These are phyloP conservation scores for Ananas comosus DNA, from an alignment of 176 grass and related monocot genomes.

Conservation along the genomic window DNA sequence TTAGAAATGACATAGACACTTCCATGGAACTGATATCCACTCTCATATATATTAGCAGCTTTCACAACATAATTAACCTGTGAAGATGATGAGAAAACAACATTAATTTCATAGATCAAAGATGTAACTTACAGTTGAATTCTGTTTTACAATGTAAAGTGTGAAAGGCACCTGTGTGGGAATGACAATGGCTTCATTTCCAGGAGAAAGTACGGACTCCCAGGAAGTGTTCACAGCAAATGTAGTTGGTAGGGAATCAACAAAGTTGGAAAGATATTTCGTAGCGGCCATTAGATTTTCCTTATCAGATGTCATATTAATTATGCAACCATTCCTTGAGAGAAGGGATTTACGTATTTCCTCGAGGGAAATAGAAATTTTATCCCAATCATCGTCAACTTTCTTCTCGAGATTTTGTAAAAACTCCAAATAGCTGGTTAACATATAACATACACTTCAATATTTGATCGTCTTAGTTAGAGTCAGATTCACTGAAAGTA, in stretches of 20 bases:
- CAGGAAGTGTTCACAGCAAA: constrained; percentile 49
- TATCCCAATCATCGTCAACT: constrained; percentile 93
- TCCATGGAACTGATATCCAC: constrained; percentile 86
- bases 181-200: constrained; percentile 92
- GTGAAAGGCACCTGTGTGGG: constrained; percentile 62
- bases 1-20: constrained; percentile 96
- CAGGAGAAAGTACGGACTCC: constrained; percentile 49
- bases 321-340: constrained; percentile 55
- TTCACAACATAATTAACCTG: constrained; percentile 99
- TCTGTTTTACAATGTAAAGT: neutral
- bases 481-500: too few relatives aligned
- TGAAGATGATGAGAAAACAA: constrained; percentile 24
- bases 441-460: constrained; percentile 12
- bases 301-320: constrained; percentile 75
- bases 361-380: constrained; percentile 74
- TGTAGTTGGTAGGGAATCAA: constrained; percentile 63
- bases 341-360: constrained; percentile 83
- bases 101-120: constrained; percentile 1
- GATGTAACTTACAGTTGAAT: neutral
- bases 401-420: constrained; percentile 73
- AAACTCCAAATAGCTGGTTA: constrained; percentile 83
- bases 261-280: constrained; percentile 66
- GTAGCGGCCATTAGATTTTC: constrained; percentile 75
- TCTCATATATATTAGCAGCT: constrained; percentile 82
- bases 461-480: neutral